Evolutionary conservation across 495 filamentous ascomycete species (phyloP).

Genomic region (Viridothelium virens): DNA sequence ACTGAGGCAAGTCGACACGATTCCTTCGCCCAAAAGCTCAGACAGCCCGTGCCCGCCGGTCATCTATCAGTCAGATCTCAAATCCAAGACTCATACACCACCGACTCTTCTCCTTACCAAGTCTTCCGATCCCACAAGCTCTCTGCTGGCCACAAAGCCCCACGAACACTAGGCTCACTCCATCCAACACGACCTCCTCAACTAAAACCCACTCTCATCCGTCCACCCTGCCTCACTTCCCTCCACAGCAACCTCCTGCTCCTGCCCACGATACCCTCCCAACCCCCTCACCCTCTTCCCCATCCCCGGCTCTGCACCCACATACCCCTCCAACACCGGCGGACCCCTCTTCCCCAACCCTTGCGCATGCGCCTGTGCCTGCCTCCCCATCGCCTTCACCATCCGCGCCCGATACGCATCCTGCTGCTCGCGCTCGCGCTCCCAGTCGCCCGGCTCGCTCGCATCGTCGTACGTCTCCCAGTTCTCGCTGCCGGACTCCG

Average conservation of each 20-base stretch:
- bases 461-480: conserved; percentile 89
- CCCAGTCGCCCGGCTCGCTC: conserved; percentile 39
- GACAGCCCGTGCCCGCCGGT: background rate
- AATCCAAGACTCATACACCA: background rate
- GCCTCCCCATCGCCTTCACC: conserved; percentile 47
- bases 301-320: conserved; percentile 37
- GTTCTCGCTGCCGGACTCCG: conserved; percentile 67
- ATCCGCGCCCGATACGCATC: conserved; percentile 73
- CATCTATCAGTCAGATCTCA: background rate
- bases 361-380: conserved; percentile 5
- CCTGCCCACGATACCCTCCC: conserved; percentile 23
- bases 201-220: conserved; percentile 35
- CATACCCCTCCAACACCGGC: conserved; percentile 47
- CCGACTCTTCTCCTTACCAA: background rate
- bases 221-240: conserved; percentile 40
- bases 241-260: conserved; percentile 27
- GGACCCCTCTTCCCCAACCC: conserved; percentile 47
- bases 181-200: conserved; percentile 2
- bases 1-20: background rate
- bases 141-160: background rate
- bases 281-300: conserved; percentile 30
- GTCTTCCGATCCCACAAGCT: background rate
- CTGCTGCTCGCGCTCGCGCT: conserved; percentile 65
- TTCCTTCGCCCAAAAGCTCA: background rate
- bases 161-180: background rate